Base-by-base conservation (phyloP, 495 filamentous ascomycete species). In the Extremus antarcticus region DNA sequence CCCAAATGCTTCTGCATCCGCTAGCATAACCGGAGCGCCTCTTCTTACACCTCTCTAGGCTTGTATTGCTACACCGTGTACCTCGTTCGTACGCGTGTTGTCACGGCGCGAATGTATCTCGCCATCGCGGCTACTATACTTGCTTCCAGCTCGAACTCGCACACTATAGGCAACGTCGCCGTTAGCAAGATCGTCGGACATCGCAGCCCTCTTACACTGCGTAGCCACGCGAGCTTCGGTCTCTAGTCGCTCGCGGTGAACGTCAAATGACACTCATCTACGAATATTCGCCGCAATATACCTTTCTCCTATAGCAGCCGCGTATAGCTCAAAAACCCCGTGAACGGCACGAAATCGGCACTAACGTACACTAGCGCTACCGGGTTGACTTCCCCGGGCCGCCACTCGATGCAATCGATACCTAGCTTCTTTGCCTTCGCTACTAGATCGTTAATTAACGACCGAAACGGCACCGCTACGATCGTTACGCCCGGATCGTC, bases 401-500 rank as follows among this genome's bases (percentile, higher is more conserved):
- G 29, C 29, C 29, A 35, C 13, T 35, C 29, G 4, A 35, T 13
- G 29, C 29, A 35, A 13, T 35, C 29, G 29, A 35, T 35, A 13
- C 29, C 29, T 4, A 13, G 7, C 29, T 13, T 4, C 29, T 13
- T 4, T 35, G 29, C 29, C 7, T 22, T 32, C 29, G 22, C 25
- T 3, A 52, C 29, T 10, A 54, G 22, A 20, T 54, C 21, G 51
- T 46, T 39, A 10, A 43, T 8, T 15, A 46, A 32, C 19, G 51
- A 9, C 8, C 17, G 38, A 19, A 13, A 46, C 51, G 51, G 51
- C 38, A 46, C 51, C n/a, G 46, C 35, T 7, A 54, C 38, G 22
- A 54, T 54, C 38, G 51, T 54, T 10, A 54, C 40, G 3, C 51
- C 51, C n/a, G 38, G 38, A 9, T 25, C 38, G 9, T 43, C 38